Evolutionary conservation across 345 rosid genomes (phyloP).

Genomic region (Lepidium sativum): DNA sequence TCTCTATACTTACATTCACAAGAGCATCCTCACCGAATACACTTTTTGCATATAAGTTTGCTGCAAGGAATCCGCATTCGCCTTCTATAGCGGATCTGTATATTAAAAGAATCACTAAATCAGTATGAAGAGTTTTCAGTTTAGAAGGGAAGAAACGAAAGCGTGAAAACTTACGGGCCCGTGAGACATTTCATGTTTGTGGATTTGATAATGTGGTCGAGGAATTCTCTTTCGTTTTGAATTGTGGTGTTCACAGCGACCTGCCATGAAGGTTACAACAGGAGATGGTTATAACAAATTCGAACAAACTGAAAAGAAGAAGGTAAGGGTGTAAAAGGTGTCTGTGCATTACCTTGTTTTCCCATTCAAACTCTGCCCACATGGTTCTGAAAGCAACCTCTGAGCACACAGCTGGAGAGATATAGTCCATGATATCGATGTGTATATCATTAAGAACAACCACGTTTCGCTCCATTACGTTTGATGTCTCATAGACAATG

Average conservation of each 20-base stretch:
- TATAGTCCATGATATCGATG: slow-evolving; percentile 98
- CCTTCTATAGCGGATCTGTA: slow-evolving; percentile 75
- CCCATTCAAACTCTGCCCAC: slow-evolving; percentile 99
- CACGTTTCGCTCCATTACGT: slow-evolving; percentile 81
- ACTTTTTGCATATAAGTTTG: slow-evolving; percentile 83
- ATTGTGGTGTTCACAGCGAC: slow-evolving; percentile 34
- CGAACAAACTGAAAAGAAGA: background rate
- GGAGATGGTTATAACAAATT: background rate
- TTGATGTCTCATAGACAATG: slow-evolving; percentile 91
- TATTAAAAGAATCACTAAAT: background rate
- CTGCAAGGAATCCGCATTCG: slow-evolving; percentile 81
- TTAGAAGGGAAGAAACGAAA: background rate
- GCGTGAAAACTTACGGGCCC: slow-evolving; percentile 20
- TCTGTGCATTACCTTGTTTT: slow-evolving; percentile 68
- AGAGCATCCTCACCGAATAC: slow-evolving; percentile 85
- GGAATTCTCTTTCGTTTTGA: slow-evolving; percentile 31
- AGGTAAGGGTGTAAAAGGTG: background rate
- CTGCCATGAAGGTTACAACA: slow-evolving; percentile 8
- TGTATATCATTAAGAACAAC: slow-evolving; percentile 96
- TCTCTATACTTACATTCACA: slow-evolving; percentile 77
- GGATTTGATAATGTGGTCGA: slow-evolving; percentile 30
- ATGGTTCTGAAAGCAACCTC: slow-evolving; percentile 89
- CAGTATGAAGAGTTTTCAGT: background rate
- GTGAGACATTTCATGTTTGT: slow-evolving; percentile 36
- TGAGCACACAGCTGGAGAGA: slow-evolving; percentile 86